Evolutionary conservation across 345 rosid species (phyloP).

Genomic region (Schrenkiella parvula): DNA sequence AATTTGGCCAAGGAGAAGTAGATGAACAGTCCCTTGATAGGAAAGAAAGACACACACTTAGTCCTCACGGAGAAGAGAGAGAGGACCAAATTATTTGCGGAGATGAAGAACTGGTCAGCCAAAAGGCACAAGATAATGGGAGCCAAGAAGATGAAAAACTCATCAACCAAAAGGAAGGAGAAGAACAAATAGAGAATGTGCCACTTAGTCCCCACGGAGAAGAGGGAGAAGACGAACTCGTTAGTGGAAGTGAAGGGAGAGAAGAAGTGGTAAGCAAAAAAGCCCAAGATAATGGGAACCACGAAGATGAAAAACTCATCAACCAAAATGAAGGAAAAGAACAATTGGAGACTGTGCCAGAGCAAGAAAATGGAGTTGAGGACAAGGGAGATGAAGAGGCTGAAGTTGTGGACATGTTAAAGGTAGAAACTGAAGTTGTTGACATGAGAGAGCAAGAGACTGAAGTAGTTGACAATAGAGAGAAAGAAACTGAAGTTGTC

Average conservation of each 20-base stretch:
- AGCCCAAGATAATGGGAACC: neutral
- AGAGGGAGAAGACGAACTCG: conserved; percentile 7
- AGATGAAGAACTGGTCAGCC: neutral
- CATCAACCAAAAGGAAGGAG: conserved; percentile 6
- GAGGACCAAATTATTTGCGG: neutral
- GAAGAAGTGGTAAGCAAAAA: conserved; percentile 3
- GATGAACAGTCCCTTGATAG: conserved; percentile 15
- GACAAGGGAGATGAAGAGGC: neutral
- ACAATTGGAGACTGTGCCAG: neutral
- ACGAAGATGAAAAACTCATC: neutral
- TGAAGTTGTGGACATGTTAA: neutral
- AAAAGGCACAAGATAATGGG: neutral
- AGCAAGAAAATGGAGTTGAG: conserved; percentile 2
- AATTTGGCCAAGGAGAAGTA: conserved; percentile 21
- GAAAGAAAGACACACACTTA: neutral
- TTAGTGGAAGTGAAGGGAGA: neutral
- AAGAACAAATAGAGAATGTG: neutral
- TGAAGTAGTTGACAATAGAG: neutral
- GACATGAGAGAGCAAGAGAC: neutral
- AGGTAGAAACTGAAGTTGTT: neutral
- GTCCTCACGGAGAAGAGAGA: neutral
- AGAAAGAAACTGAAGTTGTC: neutral
- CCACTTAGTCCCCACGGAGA: neutral
- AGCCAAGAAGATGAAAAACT: neutral
- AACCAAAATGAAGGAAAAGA: neutral